A percentile compares a stretch with the other conserved stretches of the same genome.
Evolutionary conservation across 805 yeast genomes (phyloP).

Genomic region (Pichia manshurica): DNA sequence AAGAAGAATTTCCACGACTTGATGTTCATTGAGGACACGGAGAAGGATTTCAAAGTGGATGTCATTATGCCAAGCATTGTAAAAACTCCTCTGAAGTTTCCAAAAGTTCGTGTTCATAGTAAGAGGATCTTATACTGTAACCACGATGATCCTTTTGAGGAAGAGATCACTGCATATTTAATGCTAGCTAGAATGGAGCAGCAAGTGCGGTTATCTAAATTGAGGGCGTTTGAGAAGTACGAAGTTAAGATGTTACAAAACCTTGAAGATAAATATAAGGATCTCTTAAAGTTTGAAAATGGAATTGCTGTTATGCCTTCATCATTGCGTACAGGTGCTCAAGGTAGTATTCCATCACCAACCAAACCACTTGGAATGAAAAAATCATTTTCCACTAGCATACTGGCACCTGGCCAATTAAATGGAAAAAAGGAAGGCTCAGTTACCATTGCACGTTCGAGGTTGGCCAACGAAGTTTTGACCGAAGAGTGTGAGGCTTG

Average conservation of each 20-base stretch:
- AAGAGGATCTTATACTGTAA: slow-evolving; percentile 54
- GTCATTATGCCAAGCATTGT: slow-evolving; percentile 29
- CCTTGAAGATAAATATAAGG: slow-evolving; percentile 32
- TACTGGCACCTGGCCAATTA: not conserved
- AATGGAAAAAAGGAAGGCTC: not conserved
- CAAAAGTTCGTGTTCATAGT: slow-evolving; percentile 51
- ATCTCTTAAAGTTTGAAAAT: slow-evolving; percentile 17
- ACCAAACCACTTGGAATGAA: slow-evolving; percentile 1
- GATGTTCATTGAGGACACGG: slow-evolving; percentile 19
- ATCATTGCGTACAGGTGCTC: not conserved
- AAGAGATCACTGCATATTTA: slow-evolving; percentile 57
- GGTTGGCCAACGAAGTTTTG: slow-evolving; percentile 17
- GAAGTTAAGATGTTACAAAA: slow-evolving; percentile 16
- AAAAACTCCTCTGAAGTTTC: slow-evolving; percentile 43
- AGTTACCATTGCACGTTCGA: slow-evolving; percentile 12
- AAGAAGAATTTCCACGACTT: slow-evolving; percentile 22
- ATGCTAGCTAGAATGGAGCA: slow-evolving; percentile 68
- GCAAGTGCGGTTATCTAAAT: slow-evolving; percentile 48
- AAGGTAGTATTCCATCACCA: not conserved
- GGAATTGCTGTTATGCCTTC: slow-evolving; percentile 12
- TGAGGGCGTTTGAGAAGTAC: slow-evolving; percentile 20
- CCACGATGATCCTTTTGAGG: slow-evolving; percentile 89
- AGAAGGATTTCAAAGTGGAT: slow-evolving; percentile 30
- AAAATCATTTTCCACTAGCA: slow-evolving; percentile 7
- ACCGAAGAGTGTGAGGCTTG: slow-evolving; percentile 23